These are phyloP conservation scores for Aspergillus sp. DNA, from an alignment of 2,329 filamentous ascomycete genomes.

Conservation along the genomic window DNA sequence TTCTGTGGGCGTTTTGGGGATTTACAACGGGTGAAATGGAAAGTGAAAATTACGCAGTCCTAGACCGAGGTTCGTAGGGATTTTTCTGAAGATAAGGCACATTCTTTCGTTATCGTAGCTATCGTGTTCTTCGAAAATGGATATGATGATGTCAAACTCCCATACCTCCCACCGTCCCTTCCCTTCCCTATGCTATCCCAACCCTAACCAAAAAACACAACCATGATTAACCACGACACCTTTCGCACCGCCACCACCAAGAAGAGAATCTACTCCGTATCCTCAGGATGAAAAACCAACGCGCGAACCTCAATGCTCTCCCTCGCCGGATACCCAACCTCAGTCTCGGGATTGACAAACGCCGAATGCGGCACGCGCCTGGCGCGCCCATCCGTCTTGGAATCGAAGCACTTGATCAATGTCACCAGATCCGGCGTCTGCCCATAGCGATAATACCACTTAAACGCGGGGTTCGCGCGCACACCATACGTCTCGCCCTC, in stretches of 20 bases:
- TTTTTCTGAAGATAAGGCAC: background rate
- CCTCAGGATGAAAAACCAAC: constrained; percentile 57
- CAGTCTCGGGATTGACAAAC: constrained; percentile 56
- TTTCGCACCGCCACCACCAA: background rate
- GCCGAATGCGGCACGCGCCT: constrained; percentile 61
- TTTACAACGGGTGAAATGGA: background rate
- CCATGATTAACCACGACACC: too few species aligned
- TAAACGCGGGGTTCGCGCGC: constrained; percentile 47
- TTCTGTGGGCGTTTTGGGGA: too few species aligned
- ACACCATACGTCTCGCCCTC: constrained; percentile 57
- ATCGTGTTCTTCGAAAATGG: background rate
- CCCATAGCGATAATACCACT: constrained; percentile 59
- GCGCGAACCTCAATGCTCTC: constrained; percentile 63
- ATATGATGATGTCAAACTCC: background rate
- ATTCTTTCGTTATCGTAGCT: background rate
- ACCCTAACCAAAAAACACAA: background rate
- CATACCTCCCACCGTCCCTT: background rate
- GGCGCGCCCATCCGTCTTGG: constrained; percentile 58
- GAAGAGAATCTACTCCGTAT: constrained; percentile 27
- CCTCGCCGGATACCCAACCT: constrained; percentile 38
- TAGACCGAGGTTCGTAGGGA: background rate
- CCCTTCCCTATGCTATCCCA: background rate
- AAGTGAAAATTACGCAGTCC: background rate
- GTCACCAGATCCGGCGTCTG: constrained; percentile 60
- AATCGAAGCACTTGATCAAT: constrained; percentile 67